Evolutionary conservation across 805 yeast genomes (phyloP).

Genomic region (Saccharomycopsis sp.): DNA sequence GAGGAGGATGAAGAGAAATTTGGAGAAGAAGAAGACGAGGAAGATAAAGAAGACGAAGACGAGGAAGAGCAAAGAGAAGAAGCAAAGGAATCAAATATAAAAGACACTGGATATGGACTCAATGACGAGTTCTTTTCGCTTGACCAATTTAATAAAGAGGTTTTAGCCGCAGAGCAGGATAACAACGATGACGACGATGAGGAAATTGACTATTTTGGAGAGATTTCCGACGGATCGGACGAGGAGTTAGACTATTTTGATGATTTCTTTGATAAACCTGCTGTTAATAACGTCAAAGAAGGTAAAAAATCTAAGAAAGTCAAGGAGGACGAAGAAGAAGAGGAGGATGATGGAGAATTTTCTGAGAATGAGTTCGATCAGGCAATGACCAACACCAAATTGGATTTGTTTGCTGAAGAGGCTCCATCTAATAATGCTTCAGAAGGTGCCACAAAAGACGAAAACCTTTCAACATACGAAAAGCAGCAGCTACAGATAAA

Average conservation of each 20-base stretch:
- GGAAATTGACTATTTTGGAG: slow-evolving; percentile 45
- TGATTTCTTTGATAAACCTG: slow-evolving; percentile 54
- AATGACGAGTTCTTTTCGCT: slow-evolving; percentile 82
- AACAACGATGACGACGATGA: slow-evolving; percentile 45
- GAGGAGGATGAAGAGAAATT: slow-evolving; percentile 28
- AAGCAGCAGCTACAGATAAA: slow-evolving; percentile 73
- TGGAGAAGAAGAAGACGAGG: slow-evolving; percentile 27
- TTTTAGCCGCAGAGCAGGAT: slow-evolving; percentile 53
- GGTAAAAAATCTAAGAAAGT: slow-evolving; percentile 7
- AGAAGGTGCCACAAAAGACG: slow-evolving; percentile 22
- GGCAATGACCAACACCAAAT: slow-evolving; percentile 54
- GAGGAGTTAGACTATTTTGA: slow-evolving; percentile 54
- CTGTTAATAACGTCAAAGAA: slow-evolving; percentile 5
- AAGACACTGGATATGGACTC: slow-evolving; percentile 42
- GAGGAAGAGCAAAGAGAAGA: slow-evolving; percentile 28
- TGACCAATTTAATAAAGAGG: slow-evolving; percentile 74
- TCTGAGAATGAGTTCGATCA: slow-evolving; percentile 56
- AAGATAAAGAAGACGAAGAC: slow-evolving; percentile 25
- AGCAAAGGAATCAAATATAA: slow-evolving; percentile 25
- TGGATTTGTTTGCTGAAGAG: slow-evolving; percentile 51
- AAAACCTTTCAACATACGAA: slow-evolving; percentile 66
- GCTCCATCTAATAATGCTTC: slow-evolving; percentile 27
- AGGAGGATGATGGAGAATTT: slow-evolving; percentile 38
- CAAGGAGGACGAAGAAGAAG: slow-evolving; percentile 22
- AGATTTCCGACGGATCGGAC: slow-evolving; percentile 46